phyloP scores from a whole-genome alignment of 1,284 basidiomycete species.

The Pisolithus thermaeus region DNA sequence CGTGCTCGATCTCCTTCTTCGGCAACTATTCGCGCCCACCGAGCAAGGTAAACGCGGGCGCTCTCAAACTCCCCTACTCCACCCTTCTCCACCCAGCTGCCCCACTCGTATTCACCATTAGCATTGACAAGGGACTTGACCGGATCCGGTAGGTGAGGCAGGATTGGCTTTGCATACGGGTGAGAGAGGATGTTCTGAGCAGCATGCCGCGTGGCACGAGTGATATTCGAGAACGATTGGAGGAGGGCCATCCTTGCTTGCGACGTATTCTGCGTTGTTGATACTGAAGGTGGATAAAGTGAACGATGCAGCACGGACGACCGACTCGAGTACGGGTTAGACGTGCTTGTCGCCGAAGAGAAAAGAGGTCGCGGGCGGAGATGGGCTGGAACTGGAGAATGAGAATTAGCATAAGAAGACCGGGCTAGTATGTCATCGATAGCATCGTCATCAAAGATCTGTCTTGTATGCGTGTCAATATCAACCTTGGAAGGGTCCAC shows the following conservation, averaged over 20 bases:
- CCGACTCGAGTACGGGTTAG: conserved; percentile 59
- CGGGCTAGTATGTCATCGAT: conserved; percentile 78
- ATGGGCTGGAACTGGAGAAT: conserved; percentile 79
- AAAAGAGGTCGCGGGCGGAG: conserved; percentile 66
- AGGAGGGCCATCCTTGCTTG: conserved; percentile 73
- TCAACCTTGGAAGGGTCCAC: conserved; percentile 89
- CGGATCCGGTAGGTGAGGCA: conserved; percentile 90
- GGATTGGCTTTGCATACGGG: conserved; percentile 88
- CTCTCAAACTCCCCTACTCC: conserved; percentile 93
- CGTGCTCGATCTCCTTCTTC: conserved; percentile 91
- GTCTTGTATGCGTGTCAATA: conserved; percentile 82
- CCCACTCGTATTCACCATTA: conserved; percentile 79
- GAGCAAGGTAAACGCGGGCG: conserved; percentile 91
- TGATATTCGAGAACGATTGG: conserved; percentile 85
- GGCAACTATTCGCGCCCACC: conserved; percentile 95
- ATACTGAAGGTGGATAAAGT: conserved; percentile 44
- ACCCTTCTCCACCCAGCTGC: conserved; percentile 81
- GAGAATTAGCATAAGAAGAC: conserved; percentile 68
- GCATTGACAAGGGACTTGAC: conserved; percentile 83
- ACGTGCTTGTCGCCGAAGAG: conserved; percentile 27
- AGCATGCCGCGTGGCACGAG: conserved; percentile 81
- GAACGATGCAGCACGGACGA: conserved; percentile 76
- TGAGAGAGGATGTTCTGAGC: conserved; percentile 91
- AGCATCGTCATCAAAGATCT: conserved; percentile 74
- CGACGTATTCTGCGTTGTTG: conserved; percentile 46